phyloP scores from a whole-genome alignment of 169 alveolate species.

The Eimeria acervulina region DNA sequence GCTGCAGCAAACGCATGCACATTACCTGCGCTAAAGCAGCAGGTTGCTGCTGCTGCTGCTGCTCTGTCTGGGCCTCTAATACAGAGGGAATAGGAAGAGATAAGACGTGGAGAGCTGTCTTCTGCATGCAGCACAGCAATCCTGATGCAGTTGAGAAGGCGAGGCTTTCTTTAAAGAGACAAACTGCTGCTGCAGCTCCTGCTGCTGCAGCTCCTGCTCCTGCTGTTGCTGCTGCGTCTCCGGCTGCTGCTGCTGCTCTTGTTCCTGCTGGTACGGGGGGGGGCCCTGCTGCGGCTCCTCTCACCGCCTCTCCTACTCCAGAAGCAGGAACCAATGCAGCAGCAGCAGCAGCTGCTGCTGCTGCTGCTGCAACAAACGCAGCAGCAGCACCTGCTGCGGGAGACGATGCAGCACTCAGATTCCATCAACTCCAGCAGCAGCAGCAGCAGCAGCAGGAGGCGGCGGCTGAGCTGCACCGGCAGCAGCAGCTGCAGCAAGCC shows the following conservation, averaged over 20 bases:
- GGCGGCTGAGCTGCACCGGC: not conserved
- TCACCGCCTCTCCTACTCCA: not conserved
- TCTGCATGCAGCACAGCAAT: conserved; percentile 77
- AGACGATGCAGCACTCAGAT: not conserved
- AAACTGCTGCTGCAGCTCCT: conserved; percentile 9
- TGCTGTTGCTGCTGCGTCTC: not conserved
- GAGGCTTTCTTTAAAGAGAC: not conserved
- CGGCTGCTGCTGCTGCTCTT: not conserved
- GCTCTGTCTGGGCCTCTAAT: conserved; percentile 48
- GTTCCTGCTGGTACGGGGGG: not conserved
- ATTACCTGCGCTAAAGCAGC: conserved; percentile 80
- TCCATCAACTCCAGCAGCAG: conserved; percentile 23
- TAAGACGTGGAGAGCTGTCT: conserved; percentile 79
- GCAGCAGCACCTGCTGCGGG: not conserved
- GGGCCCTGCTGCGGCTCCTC: not conserved
- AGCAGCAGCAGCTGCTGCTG: conserved; percentile 21
- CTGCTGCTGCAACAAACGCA: conserved; percentile 48
- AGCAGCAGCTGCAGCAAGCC: conserved; percentile 54
- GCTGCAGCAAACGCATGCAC: conserved; percentile 75
- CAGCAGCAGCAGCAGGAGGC: conserved; percentile 52
- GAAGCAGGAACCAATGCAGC: conserved; percentile 18
- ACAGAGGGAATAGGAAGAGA: conserved; percentile 62
- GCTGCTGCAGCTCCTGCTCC: not conserved
- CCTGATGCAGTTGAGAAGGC: not conserved
- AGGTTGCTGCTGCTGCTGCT: conserved; percentile 76